phyloP scores from a whole-genome alignment of 345 rosid genomes.

The Populus simonii region DNA sequence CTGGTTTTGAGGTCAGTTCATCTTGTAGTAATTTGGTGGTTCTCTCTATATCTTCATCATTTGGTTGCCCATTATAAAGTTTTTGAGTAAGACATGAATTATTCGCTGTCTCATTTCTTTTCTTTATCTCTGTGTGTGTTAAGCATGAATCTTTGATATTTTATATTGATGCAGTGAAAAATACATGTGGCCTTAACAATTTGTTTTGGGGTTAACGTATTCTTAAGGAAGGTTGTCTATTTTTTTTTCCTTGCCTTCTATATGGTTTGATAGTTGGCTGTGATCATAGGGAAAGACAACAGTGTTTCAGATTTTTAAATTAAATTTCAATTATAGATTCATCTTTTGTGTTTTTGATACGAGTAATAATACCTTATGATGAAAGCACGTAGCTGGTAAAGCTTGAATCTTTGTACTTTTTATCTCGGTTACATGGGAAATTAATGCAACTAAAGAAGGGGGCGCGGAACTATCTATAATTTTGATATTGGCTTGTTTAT shows the following conservation, averaged over 20 bases:
- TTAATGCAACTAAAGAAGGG: no score
- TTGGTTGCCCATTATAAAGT: not conserved
- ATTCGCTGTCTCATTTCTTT: not conserved
- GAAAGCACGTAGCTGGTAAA: not conserved
- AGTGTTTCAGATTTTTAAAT: not conserved
- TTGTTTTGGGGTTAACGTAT: not conserved
- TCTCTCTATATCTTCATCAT: not conserved
- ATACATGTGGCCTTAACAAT: not conserved
- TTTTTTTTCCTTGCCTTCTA: not conserved
- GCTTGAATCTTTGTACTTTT: not conserved
- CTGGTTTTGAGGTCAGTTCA: constrained; percentile 44
- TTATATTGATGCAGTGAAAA: not conserved
- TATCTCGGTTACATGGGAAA: no score
- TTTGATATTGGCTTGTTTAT: no score
- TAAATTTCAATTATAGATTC: not conserved
- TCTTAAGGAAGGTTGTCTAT: not conserved
- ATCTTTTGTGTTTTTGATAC: not conserved
- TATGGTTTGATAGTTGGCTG: no score
- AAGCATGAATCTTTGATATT: not conserved
- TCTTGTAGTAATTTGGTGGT: not conserved
- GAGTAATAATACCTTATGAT: not conserved
- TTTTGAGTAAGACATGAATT: not conserved
- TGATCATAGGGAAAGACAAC: not conserved
- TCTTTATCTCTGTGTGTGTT: not conserved
- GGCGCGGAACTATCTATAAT: no score